Evolutionary conservation across 2,329 filamentous ascomycete genomes (phyloP).

Genomic region (Colletotrichum siamense): DNA sequence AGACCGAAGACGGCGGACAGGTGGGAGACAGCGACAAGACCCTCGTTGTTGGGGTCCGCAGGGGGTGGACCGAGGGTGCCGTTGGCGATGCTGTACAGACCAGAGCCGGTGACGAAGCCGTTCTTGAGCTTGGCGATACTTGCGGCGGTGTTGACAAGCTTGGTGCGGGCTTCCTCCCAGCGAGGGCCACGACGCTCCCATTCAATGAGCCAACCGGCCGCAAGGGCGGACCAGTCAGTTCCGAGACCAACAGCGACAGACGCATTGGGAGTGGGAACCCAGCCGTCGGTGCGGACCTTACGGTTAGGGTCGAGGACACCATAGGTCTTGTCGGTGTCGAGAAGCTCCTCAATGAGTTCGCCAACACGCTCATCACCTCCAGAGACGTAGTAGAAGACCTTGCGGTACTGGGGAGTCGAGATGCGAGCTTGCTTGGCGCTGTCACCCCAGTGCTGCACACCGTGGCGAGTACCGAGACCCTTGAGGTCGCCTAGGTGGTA

Average conservation of each 20-base stretch:
- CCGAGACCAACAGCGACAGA: conserved; percentile 57
- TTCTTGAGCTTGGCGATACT: conserved; percentile 61
- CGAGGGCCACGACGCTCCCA: conserved; percentile 62
- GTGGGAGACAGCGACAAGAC: conserved; percentile 58
- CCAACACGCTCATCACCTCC: conserved; percentile 64
- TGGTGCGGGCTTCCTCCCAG: conserved; percentile 56
- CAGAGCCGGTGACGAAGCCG: conserved; percentile 63
- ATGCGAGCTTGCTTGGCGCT: conserved; percentile 68
- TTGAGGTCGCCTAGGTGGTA: conserved; percentile 65
- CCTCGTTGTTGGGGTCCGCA: conserved; percentile 55
- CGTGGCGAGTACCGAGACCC: conserved; percentile 66
- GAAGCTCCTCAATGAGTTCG: conserved; percentile 55
- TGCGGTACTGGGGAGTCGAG: conserved; percentile 61
- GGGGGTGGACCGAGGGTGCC: conserved; percentile 58
- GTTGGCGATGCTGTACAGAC: conserved; percentile 54
- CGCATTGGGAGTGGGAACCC: conserved; percentile 46
- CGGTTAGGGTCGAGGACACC: conserved; percentile 59
- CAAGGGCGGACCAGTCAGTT: conserved; percentile 64
- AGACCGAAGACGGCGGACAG: conserved; percentile 64
- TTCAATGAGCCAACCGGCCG: conserved; percentile 62
- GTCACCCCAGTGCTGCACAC: conserved; percentile 66
- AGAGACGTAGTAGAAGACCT: conserved; percentile 59
- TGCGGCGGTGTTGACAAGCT: conserved; percentile 51
- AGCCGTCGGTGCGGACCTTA: conserved; percentile 61
- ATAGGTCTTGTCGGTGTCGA: conserved; percentile 60